Evolutionary conservation across 805 yeast genomes (phyloP), one percentile per base, ranked within the genome.

Genomic region (Ogataea saltuana): DNA sequence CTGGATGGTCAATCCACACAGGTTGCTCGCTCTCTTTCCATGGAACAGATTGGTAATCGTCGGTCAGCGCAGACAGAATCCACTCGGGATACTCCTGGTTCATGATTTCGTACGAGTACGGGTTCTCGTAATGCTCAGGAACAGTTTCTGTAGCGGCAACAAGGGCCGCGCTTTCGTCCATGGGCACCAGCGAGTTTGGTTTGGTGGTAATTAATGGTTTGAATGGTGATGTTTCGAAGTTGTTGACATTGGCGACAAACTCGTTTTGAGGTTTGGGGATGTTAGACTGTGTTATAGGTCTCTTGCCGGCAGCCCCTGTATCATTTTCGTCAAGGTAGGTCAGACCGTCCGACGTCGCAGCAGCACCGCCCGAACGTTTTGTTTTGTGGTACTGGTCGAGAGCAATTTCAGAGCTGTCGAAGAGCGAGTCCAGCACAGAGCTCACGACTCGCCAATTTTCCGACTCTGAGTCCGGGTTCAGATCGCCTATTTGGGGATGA

Each of bases 101-200:
- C 55, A 73, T 72, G 33, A 91, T 91, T 63, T 91, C 98, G 28
- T 65, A 62, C 35, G 70, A 76, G 57, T 93, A 91, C 0, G 99
- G 99, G 39, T 93, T 93, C 8, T 73, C 74, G 58, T 81, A 85
- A 61, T 81, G 87, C 8, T 75, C 61, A 3, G 86, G 83, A 23
- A 67, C 65, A 18, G 68, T 69, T 4, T 69, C 73, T 1, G 60
- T 63, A 19, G 58, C 60, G 4, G 59, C 63, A 32, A 65, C 68
- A 55, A 75, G 55, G 42, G 48, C 52, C 32, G 75, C 45, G 5
- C 80, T 67, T 20, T 81, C 78, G n/a, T 78, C 78, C 17, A 82
- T 71, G 0, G 86, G 65, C 34, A 63, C 65, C 7, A 82, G 36
- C 0, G 88, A 78, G 60, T 86, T 74, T 0, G 97, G 98, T 60